phyloP scores from a whole-genome alignment of 1,284 basidiomycete species.

The Afroboletus lepidellus region DNA sequence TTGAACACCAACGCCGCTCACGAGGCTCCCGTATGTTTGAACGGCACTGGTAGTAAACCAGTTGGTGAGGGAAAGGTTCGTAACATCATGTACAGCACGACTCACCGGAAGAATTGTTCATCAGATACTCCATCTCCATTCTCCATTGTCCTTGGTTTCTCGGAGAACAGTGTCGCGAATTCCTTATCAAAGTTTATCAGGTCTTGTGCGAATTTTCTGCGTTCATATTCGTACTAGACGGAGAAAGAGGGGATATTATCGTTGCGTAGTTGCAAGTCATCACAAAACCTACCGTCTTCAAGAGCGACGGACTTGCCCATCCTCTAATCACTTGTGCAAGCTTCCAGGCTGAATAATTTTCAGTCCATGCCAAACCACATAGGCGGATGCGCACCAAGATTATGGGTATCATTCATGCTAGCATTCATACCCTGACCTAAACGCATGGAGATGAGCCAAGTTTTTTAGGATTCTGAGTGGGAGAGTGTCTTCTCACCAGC shows the following conservation, averaged over 20 bases:
- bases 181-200: no score
- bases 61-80: not conserved
- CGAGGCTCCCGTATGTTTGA: not conserved
- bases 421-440: no score
- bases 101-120: constrained; percentile 59
- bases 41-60: not conserved
- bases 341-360: no score
- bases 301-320: no score
- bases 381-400: constrained; percentile 35
- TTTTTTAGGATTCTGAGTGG: not conserved
- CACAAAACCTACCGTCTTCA: constrained; percentile 63
- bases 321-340: no score
- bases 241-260: not conserved
- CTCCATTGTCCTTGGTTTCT: not conserved
- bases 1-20: not conserved
- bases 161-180: not conserved
- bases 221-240: constrained; percentile 52
- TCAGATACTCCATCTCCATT: constrained; percentile 45
- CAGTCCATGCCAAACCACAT: not conserved
- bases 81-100: not conserved
- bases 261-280: not conserved
- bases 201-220: not conserved
- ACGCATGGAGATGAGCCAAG: not conserved
- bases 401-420: constrained; percentile 49
- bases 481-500: constrained; percentile 43